Base-by-base conservation (phyloP, 768 basidiomycete species). In the Gloeostereum incarnatum region DNA sequence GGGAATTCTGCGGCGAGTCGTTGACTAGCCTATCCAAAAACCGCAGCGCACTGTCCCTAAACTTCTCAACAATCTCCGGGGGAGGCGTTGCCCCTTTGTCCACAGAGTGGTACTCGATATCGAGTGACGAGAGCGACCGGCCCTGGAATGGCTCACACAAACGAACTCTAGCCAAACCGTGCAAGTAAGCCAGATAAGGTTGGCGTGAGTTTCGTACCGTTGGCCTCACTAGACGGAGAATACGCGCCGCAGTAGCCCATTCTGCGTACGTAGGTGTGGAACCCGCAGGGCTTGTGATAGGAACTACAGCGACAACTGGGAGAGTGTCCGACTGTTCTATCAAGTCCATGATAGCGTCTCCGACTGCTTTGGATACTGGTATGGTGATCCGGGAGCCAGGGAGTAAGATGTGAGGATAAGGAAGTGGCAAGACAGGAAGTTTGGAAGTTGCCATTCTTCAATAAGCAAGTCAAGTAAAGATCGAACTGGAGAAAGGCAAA, bases 321-420 rank as follows among this genome's bases (percentile, higher is more conserved):
- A 85, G 73, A 2, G 73, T 58, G 36, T 86, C 81, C 2, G 80
- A 73, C 34, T 81, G 73, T 26, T 83, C 76, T 31, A 84, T 71
- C 46, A 86, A 69, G 0, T 74, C 59, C 25, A 85, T 63, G 5
- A 93, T 59, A 5, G 69, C 72, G 45, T 82, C 75, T 16, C 80
- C 85, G 24, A 80, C 66, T 17, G 68, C 46, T 14, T 65, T 67
- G 13, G 75, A 64, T 16, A 93, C 68, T 0, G 82, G 77, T 42
- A 90, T 57, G 0, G 83, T 78, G 31, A 85, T 63, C 10, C 78
- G 63, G 0, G 81, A 75, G 6, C 75, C 76, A 0, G 90, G 90
- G 9, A 89, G 72, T 25, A 92, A 74, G 41, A 92, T 60, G 31
- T 75, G 61, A 0, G 90, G 90, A 45, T 81, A 66, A 0, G 75